These are phyloP conservation scores for Mucor irregularis DNA, from an alignment of 371 early-diverging fungal species.

Conservation along the genomic window DNA sequence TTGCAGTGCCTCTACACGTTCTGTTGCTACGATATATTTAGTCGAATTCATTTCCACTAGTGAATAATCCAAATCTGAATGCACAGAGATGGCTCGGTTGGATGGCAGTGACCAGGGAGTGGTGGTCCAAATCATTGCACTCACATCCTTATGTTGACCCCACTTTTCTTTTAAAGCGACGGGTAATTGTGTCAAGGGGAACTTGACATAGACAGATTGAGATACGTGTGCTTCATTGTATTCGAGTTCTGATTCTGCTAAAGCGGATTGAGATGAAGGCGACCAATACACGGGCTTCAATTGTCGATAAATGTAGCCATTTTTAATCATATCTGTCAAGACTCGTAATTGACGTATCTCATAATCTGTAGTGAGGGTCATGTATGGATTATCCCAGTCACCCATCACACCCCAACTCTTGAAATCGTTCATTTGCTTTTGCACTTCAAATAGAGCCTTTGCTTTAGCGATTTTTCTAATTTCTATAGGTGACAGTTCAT, in stretches of 20 bases:
- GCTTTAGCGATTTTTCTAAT: conserved; percentile 71
- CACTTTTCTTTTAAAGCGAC: conserved; percentile 22
- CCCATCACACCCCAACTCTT: conserved; percentile 81
- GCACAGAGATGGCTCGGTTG: conserved; percentile 83
- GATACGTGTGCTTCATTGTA: conserved; percentile 85
- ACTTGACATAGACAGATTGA: conserved; percentile 74
- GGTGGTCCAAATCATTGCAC: conserved; percentile 91
- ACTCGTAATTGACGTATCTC: conserved; percentile 79
- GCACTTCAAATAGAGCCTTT: conserved; percentile 69
- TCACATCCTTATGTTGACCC: conserved; percentile 23
- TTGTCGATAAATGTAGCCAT: conserved; percentile 73
- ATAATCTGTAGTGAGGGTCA: conserved; percentile 75
- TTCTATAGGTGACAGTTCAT: conserved; percentile 56
- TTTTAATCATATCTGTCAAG: conserved; percentile 75
- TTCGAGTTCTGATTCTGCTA: conserved; percentile 93
- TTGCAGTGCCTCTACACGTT: conserved; percentile 41
- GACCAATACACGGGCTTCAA: conserved; percentile 93
- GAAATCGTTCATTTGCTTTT: conserved; percentile 68
- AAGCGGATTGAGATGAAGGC: conserved; percentile 87
- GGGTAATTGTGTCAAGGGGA: conserved; percentile 43
- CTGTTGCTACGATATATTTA: conserved; percentile 53
- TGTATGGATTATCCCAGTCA: conserved; percentile 83
- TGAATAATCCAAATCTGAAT: conserved; percentile 73
- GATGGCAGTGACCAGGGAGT: conserved; percentile 97
- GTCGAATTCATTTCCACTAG: conserved; percentile 43